Base-by-base conservation (phyloP, 768 basidiomycete species). In the Hemileccinum rubropunctum region DNA sequence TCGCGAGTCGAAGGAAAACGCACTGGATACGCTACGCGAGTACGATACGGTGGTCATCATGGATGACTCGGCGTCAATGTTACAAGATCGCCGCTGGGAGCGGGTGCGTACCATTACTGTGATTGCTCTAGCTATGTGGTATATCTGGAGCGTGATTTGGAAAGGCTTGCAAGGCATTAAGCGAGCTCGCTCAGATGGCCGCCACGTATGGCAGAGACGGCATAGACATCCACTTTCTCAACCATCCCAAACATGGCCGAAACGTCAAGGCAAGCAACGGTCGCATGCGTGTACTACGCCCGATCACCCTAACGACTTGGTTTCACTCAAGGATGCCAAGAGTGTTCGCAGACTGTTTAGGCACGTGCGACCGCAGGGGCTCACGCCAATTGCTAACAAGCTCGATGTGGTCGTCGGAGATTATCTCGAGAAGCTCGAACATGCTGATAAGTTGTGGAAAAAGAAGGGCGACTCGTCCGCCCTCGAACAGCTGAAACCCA, bases 51-150 rank as follows among this genome's bases (percentile, higher is more conserved):
- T 83, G 11, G 65, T 84, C 38, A 61, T 85, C 35, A 70, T 86
- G 47, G 81, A 83, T 61, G 83, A 85, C 60, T 84, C 83, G 4
- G 63, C 62, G 7, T 83, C 82, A 3, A 84, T 85, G 83, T 49
- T 56, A 15, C 41, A 44, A 5, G 73, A 73, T 3, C 40, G 43
- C 2, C 66, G 69, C 11, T 86, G 84, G 84, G 42, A 53, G 12
- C 79, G 82, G 70, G 81, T 82, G 27, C 13, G 56, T 42, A 5
- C 13, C 9, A 6, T 10, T 13, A 14, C 23, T 6, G 5, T 39
- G n/a, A 21, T 11, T 6, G 13, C 9, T 5, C 4, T 28, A 21
- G 21, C 9, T 18, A 18, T 7, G 9, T 7, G 13, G 20, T 17
- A 23, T 48, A 30, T 47, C 26, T 47, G 21, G 8, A 51, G 21